Conservation (phyloP, 345 rosid species). For the Barbarea vulgaris region DNA sequence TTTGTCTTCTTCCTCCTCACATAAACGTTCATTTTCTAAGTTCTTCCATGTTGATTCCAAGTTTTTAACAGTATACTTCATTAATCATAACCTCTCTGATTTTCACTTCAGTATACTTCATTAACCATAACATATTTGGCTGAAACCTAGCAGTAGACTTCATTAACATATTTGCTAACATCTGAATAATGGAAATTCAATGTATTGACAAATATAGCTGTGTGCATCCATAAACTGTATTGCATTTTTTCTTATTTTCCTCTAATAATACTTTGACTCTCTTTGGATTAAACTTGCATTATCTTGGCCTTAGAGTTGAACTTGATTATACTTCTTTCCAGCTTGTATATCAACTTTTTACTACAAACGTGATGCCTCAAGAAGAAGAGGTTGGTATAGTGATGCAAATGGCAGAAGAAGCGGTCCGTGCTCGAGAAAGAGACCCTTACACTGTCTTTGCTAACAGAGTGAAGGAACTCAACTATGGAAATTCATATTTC, state of each 20-base stretch:
- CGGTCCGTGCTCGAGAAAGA: constrained; percentile 85
- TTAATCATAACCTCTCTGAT: constrained; percentile 8
- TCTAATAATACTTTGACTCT: not conserved
- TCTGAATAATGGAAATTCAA: not conserved
- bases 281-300: constrained; percentile 1
- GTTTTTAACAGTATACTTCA: not conserved
- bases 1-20: constrained; percentile 41
- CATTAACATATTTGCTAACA: constrained; percentile 17
- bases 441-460: constrained; percentile 88
- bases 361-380: constrained; percentile 70
- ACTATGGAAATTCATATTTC: constrained; percentile 87
- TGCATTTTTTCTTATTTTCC: constrained; percentile 2
- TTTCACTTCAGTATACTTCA: constrained; percentile 4
- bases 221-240: not conserved
- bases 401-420: constrained; percentile 93
- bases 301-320: not conserved
- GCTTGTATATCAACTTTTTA: constrained; percentile 88
- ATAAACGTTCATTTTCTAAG: constrained; percentile 6
- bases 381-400: constrained; percentile 90
- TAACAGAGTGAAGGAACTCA: constrained; percentile 83
- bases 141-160: constrained; percentile 15
- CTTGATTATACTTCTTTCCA: constrained; percentile 39
- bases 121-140: not conserved
- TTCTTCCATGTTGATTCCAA: not conserved
- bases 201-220: not conserved